These are phyloP conservation scores for Inga leiocalycina DNA, from an alignment of 306 rosid species.

Conservation along the genomic window DNA sequence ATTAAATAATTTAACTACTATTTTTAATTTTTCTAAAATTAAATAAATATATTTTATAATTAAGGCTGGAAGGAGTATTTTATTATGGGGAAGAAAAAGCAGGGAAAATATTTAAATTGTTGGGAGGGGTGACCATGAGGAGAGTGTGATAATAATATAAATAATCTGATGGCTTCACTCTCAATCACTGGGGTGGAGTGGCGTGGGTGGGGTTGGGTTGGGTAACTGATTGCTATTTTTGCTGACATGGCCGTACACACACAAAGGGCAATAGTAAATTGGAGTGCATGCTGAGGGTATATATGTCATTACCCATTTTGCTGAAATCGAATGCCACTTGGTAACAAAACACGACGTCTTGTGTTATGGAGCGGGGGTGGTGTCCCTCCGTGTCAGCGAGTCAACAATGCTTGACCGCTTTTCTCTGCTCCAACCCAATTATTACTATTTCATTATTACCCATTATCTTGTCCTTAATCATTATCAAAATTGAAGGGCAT, in stretches of 20 bases:
- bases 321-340: neutral
- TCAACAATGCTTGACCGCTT: conserved; percentile 63
- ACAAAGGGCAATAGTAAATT: neutral
- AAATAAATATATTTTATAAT: no score
- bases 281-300: conserved; percentile 3
- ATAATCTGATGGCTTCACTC: neutral
- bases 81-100: conserved; percentile 5
- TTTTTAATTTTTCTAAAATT: no score
- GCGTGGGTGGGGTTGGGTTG: neutral
- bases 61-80: no score
- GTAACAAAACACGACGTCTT: conserved; percentile 20
- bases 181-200: neutral
- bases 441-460: conserved; percentile 55
- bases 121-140: conserved; percentile 45
- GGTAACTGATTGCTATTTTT: neutral
- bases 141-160: neutral
- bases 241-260: neutral
- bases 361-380: neutral
- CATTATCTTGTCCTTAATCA: conserved; percentile 21
- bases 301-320: neutral
- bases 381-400: conserved; percentile 48
- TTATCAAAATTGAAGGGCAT: no score
- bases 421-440: conserved; percentile 55
- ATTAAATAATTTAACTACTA: no score
- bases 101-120: neutral